Base-by-base conservation (phyloP, 2,329 filamentous ascomycete species). In the Aspergillus terreus region DNA sequence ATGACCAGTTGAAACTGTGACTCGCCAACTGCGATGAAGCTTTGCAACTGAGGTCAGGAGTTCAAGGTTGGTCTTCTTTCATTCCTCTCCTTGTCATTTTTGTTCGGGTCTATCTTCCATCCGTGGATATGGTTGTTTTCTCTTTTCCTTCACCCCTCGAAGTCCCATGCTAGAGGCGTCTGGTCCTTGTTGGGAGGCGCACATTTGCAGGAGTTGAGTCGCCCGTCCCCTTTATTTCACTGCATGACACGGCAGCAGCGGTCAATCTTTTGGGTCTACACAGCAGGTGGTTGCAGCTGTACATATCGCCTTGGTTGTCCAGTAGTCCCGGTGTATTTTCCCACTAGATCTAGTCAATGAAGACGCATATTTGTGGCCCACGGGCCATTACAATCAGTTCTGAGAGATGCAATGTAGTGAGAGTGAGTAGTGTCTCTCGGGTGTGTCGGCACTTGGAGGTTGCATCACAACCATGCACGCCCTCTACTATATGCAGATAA, bases 1-100 rank as follows among this genome's bases (percentile, higher is more conserved):
- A 14, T 11, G 33, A 43, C 33, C 57, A 60, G 58, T 55, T 53
- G 57, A 58, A 52, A 50, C 57, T 55, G 60, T 57, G 47, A 52
- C 51, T 57, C 44, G 47, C 52, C 46, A 6, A 6, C 15, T 47
- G 44, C 49, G 51, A 52, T 51, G 58, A 59, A 59, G 52, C 52
- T 47, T 57, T 21, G 36, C 55, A 50, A 48, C 47, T 50, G 50
- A 53, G 53, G 62, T 58, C 48, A 54, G 54, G 50, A 63, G 59
- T 62, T 63, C 61, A 65, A 71, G 68, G 68, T 71, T 68, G 64
- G 68, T 71, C 63, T 57, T 52, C 56, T 59, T 54, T 57, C 51
- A 51, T 52, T 56, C 59, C 52, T 57, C 54, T 53, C 54, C 35
- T 52, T 55, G 44, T 35, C 53, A 44, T 49, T 51, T 19, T 33